A percentile compares a stretch with the other conserved stretches of the same genome.
phyloP scores from a whole-genome alignment of 148 eudicot species.

The Agrostemma githago region DNA sequence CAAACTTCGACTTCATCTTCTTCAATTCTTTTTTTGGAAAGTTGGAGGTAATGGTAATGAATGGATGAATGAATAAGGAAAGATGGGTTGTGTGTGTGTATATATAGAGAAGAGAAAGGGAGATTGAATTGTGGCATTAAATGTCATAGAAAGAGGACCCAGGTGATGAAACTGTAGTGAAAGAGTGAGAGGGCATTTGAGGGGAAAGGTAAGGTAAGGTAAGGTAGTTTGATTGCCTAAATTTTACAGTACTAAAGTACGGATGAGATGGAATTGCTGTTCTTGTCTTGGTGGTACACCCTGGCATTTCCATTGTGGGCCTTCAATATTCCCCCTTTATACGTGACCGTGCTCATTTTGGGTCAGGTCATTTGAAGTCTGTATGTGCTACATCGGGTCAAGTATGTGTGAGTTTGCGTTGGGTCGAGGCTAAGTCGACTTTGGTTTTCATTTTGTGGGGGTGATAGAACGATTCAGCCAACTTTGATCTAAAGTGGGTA shows the following conservation, averaged over 20 bases:
- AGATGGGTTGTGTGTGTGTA: neutral
- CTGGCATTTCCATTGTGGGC: constrained; percentile 12
- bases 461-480: no score
- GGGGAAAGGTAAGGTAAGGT: neutral
- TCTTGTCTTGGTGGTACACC: constrained; percentile 12
- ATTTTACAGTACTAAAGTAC: constrained; percentile 14
- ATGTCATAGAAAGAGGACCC: constrained; percentile 28
- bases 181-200: neutral
- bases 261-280: constrained; percentile 11
- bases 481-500: no score
- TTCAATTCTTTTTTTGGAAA: neutral
- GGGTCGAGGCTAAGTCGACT: no score
- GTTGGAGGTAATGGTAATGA: neutral
- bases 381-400: no score
- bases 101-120: constrained; percentile 22
- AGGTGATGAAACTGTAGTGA: constrained; percentile 19
- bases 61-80: constrained; percentile 10
- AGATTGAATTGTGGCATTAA: constrained; percentile 23
- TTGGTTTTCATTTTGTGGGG: no score
- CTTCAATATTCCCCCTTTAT: neutral
- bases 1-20: constrained; percentile 22
- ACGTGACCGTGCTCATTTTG: no score
- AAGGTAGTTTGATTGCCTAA: neutral
- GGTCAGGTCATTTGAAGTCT: no score
- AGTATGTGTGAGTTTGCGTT: no score